Evolutionary conservation across 441 rosid species (phyloP).

Genomic region (Euphorbia schlechtendalii): DNA sequence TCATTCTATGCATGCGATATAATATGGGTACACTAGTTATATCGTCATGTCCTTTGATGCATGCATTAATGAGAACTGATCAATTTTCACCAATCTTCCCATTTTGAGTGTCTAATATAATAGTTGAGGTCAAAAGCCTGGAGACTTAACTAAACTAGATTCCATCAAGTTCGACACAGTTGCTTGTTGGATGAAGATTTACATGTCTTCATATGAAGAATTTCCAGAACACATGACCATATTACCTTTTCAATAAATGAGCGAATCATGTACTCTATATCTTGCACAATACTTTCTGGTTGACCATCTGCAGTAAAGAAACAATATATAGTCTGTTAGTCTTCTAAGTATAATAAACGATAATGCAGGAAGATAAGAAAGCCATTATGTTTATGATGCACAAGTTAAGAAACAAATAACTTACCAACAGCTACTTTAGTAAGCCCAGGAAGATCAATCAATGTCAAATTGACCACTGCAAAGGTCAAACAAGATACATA

Average conservation of each 20-base stretch:
- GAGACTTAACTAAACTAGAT: neutral
- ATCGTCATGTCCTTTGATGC: neutral
- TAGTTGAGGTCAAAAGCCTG: slow-evolving; percentile 4
- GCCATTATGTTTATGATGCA: slow-evolving; percentile 4
- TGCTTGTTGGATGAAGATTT: neutral
- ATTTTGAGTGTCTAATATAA: slow-evolving; percentile 1
- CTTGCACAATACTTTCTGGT: slow-evolving; percentile 75
- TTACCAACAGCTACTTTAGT: slow-evolving; percentile 96
- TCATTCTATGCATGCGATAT: neutral
- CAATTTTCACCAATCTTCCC: neutral
- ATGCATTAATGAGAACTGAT: neutral
- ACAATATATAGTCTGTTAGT: slow-evolving; percentile 13
- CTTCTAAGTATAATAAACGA: slow-evolving; percentile 3
- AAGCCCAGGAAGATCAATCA: slow-evolving; percentile 93
- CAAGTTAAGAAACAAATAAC: slow-evolving; percentile 19
- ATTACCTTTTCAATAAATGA: slow-evolving; percentile 85
- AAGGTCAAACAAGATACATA: slow-evolving; percentile 9
- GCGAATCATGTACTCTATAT: slow-evolving; percentile 83
- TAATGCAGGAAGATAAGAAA: slow-evolving; percentile 12
- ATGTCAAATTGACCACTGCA: slow-evolving; percentile 90
- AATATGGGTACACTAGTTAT: neutral
- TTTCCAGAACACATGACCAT: slow-evolving; percentile 10
- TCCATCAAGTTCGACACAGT: neutral
- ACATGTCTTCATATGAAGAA: neutral
- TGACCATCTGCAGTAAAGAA: slow-evolving; percentile 63